Evolutionary conservation across 768 basidiomycete species (phyloP).

Genomic region (Hydnomerulius pinastri): DNA sequence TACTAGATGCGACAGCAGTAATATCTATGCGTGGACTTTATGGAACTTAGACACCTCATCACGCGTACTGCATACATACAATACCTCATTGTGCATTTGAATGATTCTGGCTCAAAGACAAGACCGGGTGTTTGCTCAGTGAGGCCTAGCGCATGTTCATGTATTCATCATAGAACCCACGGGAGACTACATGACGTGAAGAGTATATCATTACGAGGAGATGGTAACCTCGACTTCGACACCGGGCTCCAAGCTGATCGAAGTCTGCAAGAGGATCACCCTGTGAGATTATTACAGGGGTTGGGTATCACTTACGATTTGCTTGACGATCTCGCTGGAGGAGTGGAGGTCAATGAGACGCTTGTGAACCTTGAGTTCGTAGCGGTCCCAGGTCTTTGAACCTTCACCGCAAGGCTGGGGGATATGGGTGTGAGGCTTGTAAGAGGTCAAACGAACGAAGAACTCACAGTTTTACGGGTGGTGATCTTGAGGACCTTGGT

Average conservation of each 20-base stretch:
- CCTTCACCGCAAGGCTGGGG: slow-evolving; percentile 98
- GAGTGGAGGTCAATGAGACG: slow-evolving; percentile 99
- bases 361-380: slow-evolving; percentile 99
- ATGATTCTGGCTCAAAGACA: background rate
- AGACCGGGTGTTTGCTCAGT: too few species aligned
- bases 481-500: slow-evolving; percentile 99
- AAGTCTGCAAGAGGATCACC: too few species aligned
- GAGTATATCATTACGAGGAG: slow-evolving; percentile 52
- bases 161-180: slow-evolving; percentile 1
- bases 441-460: background rate
- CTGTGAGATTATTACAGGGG: too few species aligned
- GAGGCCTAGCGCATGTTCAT: slow-evolving; percentile 7
- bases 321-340: slow-evolving; percentile 98
- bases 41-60: slow-evolving; percentile 7
- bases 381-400: slow-evolving; percentile 99
- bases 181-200: background rate
- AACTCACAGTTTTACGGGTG: slow-evolving; percentile 94
- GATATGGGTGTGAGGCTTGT: slow-evolving; percentile 1
- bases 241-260: slow-evolving; percentile 98
- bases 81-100: background rate
- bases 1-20: background rate
- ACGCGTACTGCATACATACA: slow-evolving; percentile 9
- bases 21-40: slow-evolving; percentile 17
- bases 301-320: slow-evolving; percentile 76
- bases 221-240: slow-evolving; percentile 99